Base-by-base conservation (phyloP, 192 early-diverging fungal genomes). In the Entomortierella parvispora region DNA sequence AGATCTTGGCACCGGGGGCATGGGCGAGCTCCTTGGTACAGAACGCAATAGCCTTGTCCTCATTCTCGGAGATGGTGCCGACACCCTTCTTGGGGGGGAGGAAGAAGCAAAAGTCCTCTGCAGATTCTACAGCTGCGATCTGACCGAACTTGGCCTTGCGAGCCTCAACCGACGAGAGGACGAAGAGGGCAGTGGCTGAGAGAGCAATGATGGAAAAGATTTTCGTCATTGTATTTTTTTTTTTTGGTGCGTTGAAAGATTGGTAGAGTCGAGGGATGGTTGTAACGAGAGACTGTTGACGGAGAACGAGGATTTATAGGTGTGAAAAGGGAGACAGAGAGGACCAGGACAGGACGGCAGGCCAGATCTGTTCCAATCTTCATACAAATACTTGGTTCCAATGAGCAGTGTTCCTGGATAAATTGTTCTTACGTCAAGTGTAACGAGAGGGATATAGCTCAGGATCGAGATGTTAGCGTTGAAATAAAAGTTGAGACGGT, bases 41-140 rank as follows among this genome's bases (percentile, higher is more conserved):
- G 58, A 80, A 86, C 17, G 80, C 64, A 3, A 80, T 22, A n/a
- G 69, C 80, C 26, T 77, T 57, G 37, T 66, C 66, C 62, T 86
- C 84, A 29, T 75, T 84, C 4, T 77, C 80, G 6, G 71, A 45
- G 62, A 82, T 82, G 32, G 29, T 46, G 22, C 61, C 56, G 9
- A 56, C 63, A 6, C 62, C 69, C 42, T 20, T 53, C n/a, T n/a
- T 18, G 53, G 65, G 44, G 0, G 65, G 65, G 15, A 67, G 54
- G 33, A 67, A 67, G 43, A 67, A 49, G 12, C 53, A 67, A 28
- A 55, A 58, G 45, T 58, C 40, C 8, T 56, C 47, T 9, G 53
- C 22, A 11, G 28, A 53, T 28, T 57, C 42, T 2, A 67, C 44
- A 20, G 43, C 4, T 28, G 65, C 54, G 54, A 67, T 57, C 43